Conservation (phyloP, 2,329 filamentous ascomycete genomes). For the Dryadomyces quercus-mongolicae region DNA sequence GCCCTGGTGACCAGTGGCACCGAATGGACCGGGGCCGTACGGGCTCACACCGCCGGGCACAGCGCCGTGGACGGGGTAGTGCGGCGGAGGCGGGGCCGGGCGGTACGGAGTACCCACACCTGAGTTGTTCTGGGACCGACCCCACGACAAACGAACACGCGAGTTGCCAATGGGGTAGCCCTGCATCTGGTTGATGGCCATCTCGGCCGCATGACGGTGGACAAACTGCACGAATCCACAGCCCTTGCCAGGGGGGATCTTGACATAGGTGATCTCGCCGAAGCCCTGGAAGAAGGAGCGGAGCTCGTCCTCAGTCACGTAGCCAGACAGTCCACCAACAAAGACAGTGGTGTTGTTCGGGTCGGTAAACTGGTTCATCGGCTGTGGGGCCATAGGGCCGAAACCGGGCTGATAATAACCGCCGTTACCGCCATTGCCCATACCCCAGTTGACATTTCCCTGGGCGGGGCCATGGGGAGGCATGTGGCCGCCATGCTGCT, state of each 20-base stretch:
- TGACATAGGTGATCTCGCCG: constrained; percentile 98
- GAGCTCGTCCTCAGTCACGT: constrained; percentile 98
- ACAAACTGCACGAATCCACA: constrained; percentile 99
- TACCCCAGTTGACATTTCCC: constrained; percentile 28
- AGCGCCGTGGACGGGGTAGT: constrained; percentile 28
- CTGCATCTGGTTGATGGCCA: constrained; percentile 99
- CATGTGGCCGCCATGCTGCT: constrained; percentile 25
- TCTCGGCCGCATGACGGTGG: constrained; percentile 95
- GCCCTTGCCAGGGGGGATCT: constrained; percentile 97
- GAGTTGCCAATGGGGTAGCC: constrained; percentile 99
- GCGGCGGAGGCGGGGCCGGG: constrained; percentile 61
- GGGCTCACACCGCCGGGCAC: constrained; percentile 26
- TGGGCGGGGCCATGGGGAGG: constrained; percentile 27
- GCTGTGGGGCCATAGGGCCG: constrained; percentile 20
- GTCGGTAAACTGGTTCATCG: constrained; percentile 99
- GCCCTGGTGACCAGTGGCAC: constrained; percentile 31
- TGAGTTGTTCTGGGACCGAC: constrained; percentile 97
- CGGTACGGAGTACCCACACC: constrained; percentile 95
- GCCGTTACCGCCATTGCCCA: constrained; percentile 15
- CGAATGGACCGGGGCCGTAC: constrained; percentile 34
- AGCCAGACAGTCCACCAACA: constrained; percentile 90
- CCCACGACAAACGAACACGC: constrained; percentile 93
- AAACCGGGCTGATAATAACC: constrained; percentile 24
- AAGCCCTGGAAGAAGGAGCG: constrained; percentile 99
- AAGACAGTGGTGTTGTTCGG: constrained; percentile 99